Evolutionary conservation across 2,329 filamentous ascomycete genomes (phyloP).

Genomic region (Pseudogymnoascus sp.): DNA sequence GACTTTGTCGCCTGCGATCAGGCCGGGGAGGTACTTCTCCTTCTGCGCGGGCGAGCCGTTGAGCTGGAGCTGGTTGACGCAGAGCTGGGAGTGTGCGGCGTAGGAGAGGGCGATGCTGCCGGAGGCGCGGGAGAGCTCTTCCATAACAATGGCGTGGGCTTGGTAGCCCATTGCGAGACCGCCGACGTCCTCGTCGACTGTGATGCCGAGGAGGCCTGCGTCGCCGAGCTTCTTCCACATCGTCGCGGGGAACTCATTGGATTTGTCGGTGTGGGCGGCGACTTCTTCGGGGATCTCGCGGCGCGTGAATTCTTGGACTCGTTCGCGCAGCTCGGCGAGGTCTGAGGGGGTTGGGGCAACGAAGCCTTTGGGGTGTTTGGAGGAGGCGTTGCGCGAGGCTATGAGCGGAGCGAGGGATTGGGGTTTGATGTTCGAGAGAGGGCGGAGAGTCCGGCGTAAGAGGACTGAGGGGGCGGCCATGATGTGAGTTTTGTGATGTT

Average conservation of each 20-base stretch:
- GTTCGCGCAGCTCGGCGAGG: constrained; percentile 42
- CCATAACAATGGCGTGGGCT: constrained; percentile 90
- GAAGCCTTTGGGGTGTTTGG: constrained; percentile 59
- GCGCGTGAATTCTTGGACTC: constrained; percentile 67
- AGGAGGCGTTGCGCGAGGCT: constrained; percentile 44
- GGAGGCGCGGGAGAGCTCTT: constrained; percentile 84
- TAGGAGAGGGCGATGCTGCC: constrained; percentile 83
- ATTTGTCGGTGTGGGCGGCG: constrained; percentile 71
- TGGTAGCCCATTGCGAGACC: constrained; percentile 91
- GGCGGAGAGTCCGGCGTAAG: constrained; percentile 4
- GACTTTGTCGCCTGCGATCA: constrained; percentile 72
- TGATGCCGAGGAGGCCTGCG: constrained; percentile 86
- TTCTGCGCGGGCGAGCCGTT: constrained; percentile 80
- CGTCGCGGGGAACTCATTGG: constrained; percentile 77
- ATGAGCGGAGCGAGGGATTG: constrained; percentile 10
- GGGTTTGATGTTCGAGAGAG: constrained; percentile 2
- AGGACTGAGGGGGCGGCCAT: constrained; percentile 2
- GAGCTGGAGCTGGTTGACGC: constrained; percentile 90
- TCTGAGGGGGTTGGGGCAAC: constrained; percentile 42
- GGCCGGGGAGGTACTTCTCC: constrained; percentile 63
- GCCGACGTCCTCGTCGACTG: constrained; percentile 84
- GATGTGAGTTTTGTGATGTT: neutral
- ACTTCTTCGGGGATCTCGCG: constrained; percentile 80
- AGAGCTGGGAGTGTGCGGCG: constrained; percentile 90
- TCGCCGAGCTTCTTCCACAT: constrained; percentile 95